Conservation (phyloP, 352 stramenopile species). For the Phytopythium aichiense region DNA sequence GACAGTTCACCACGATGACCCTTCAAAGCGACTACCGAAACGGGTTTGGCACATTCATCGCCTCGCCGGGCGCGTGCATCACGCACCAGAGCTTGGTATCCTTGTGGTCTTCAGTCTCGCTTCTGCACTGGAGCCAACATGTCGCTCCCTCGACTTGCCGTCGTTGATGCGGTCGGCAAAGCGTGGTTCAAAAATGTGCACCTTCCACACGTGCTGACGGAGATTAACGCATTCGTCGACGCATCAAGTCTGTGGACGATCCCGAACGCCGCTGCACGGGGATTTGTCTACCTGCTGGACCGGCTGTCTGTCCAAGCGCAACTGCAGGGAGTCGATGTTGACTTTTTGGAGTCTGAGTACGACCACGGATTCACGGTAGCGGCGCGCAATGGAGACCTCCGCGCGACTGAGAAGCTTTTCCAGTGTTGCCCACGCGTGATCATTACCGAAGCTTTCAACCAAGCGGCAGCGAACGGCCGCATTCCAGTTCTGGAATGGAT, state of each 20-base stretch:
- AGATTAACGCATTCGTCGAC: not conserved
- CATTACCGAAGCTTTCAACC: no score
- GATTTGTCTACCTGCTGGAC: not conserved
- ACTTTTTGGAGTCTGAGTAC: not conserved
- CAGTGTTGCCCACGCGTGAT: not conserved
- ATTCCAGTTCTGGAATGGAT: not conserved
- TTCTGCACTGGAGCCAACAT: no score
- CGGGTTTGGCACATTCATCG: no score
- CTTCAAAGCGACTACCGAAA: no score
- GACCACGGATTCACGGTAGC: not conserved
- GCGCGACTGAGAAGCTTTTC: not conserved
- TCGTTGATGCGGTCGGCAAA: not conserved
- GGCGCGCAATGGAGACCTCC: not conserved
- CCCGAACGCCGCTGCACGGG: no score
- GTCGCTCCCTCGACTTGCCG: not conserved
- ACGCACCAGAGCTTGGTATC: no score
- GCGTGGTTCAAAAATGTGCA: no score
- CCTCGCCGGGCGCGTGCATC: no score
- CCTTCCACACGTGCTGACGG: not conserved
- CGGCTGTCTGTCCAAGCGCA: not conserved
- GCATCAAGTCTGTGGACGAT: not conserved
- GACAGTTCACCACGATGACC: no score
- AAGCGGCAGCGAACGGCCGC: not conserved
- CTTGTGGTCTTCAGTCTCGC: no score
- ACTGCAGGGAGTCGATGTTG: not conserved